Evolutionary conservation across 2,329 filamentous ascomycete species (phyloP), one percentile per base, ranked within the genome.

Genomic region (Aspergillus flavus): DNA sequence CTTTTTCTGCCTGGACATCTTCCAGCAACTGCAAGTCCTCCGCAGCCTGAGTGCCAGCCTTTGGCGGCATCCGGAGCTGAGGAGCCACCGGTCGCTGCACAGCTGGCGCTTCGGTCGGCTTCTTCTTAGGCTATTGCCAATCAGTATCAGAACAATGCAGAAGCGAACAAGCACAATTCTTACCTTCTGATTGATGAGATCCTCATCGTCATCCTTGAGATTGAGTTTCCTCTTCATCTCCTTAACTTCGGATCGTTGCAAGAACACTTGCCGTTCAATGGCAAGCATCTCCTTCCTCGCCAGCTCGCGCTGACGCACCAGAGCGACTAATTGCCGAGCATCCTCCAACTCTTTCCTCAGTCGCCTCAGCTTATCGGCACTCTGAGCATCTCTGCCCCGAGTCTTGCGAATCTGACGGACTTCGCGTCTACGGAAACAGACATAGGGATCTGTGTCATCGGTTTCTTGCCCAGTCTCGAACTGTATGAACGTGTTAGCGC

Each of bases 381-480:
- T 93, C 79, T 97, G 94, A 41, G 92, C 92, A 82, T 99, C 95
- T 73, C 95, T 89, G 70, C 92, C 93, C 74, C 95, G 87, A 43
- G 95, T 99, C 82, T 98, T 99, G 71, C 95, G 91, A 57, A 93
- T 94, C 77, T 96, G 93, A 62, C 95, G 90, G 54, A 96, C 92
- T 79, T 99, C 95, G 67, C 95, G 91, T 71, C 95, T 89, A 75
- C 95, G 89, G 86, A 99, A 99, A 80, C 95, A 99, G 73, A 99
- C 94, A 80, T 97, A 99, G 56, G 95, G 95, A 79, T 99, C 95
- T 72, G 92, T 88, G 76, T 99, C 95, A 78, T 99, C 95, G 65
- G 90, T 96, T 68, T 98, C 94, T 75, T 93, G 91, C 67, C 95
- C 93, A 54, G 90, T 96, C 81, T 99, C 95, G 69, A 97, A 95